Conservation (phyloP, 1,284 basidiomycete genomes). For the Chalciporus sp. region DNA sequence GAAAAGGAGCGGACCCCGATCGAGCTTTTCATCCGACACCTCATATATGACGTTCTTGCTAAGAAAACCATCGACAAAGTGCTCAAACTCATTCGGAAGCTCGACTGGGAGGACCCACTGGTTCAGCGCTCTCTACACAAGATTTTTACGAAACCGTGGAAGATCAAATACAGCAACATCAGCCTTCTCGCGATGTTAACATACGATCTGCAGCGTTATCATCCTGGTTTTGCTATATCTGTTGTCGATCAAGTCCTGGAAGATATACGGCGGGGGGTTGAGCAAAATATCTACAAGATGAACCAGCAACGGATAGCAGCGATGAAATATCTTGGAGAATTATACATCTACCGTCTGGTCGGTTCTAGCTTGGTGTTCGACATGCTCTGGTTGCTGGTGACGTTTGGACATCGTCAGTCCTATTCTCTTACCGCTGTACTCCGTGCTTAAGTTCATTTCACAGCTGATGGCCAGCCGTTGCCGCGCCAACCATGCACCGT, state of each 20-base stretch:
- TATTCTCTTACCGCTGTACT: slow-evolving; percentile 1
- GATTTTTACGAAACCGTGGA: slow-evolving; percentile 96
- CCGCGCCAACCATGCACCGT: slow-evolving; percentile 77
- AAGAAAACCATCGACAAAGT: slow-evolving; percentile 95
- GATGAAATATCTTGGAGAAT: slow-evolving; percentile 92
- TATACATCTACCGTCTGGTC: slow-evolving; percentile 96
- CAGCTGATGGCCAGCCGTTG: slow-evolving; percentile 88
- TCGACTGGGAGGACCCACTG: slow-evolving; percentile 88
- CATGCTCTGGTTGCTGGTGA: slow-evolving; percentile 92
- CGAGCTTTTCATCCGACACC: slow-evolving; percentile 91
- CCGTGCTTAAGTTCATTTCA: slow-evolving; percentile 9
- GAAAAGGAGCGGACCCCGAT: slow-evolving; percentile 87
- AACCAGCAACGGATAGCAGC: slow-evolving; percentile 93
- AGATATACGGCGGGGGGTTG: slow-evolving; percentile 87
- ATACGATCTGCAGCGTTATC: slow-evolving; percentile 92
- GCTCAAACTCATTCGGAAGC: slow-evolving; percentile 87
- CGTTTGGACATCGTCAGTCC: slow-evolving; percentile 90
- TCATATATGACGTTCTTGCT: slow-evolving; percentile 88
- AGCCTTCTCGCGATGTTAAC: slow-evolving; percentile 92
- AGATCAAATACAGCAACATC: slow-evolving; percentile 90
- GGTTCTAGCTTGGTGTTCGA: slow-evolving; percentile 92
- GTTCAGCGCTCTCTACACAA: slow-evolving; percentile 63
- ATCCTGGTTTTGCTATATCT: slow-evolving; percentile 83
- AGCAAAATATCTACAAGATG: slow-evolving; percentile 93
- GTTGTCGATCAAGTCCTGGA: slow-evolving; percentile 96